These are phyloP conservation scores for Aechmea fasciata DNA, from an alignment of 176 grass and related monocot species.

Conservation along the genomic window DNA sequence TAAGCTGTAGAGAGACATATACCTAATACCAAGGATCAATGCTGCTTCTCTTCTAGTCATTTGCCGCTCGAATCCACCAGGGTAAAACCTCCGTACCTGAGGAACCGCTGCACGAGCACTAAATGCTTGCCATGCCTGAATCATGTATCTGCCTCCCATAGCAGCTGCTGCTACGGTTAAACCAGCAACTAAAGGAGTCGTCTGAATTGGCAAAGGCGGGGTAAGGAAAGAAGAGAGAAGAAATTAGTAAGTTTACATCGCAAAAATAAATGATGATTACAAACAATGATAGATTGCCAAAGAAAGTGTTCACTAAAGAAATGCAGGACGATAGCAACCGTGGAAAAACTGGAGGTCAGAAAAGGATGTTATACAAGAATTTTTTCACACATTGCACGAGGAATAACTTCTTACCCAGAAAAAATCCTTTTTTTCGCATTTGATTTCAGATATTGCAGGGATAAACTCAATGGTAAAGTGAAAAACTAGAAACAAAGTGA, in stretches of 20 bases:
- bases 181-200: constrained; percentile 51
- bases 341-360: too few relatives aligned
- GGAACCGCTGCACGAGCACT: constrained; percentile 37
- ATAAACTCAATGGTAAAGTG: too few relatives aligned
- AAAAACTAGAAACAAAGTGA: too few relatives aligned
- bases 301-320: too few relatives aligned
- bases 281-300: too few relatives aligned
- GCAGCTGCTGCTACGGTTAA: constrained; percentile 69
- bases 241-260: neutral
- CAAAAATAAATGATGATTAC: neutral
- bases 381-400: too few relatives aligned
- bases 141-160: constrained; percentile 45
- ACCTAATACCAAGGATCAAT: constrained; percentile 86
- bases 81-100: constrained; percentile 53
- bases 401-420: too few relatives aligned
- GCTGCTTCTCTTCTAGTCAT: constrained; percentile 78
- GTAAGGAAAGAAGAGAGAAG: neutral
- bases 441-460: too few relatives aligned
- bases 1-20: neutral
- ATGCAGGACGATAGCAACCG: too few relatives aligned
- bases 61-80: constrained; percentile 70
- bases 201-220: constrained; percentile 17
- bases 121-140: constrained; percentile 67
- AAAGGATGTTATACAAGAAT: too few relatives aligned
- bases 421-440: too few relatives aligned